Evolutionary conservation across 306 rosid species (phyloP).

Genomic region (Prunus davidiana): DNA sequence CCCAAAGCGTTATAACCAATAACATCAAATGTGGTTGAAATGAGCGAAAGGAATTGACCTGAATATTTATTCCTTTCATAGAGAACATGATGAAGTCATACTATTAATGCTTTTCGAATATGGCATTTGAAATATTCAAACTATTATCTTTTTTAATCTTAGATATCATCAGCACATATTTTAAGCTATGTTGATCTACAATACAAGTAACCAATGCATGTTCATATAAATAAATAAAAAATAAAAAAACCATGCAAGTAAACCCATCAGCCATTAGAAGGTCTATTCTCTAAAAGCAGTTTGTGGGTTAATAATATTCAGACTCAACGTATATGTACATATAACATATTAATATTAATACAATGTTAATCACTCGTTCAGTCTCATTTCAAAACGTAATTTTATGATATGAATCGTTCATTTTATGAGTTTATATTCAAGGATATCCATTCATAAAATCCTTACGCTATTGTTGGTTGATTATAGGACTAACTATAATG

Average conservation of each 20-base stretch:
- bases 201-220: slow-evolving; percentile 1
- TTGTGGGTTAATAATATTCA: neutral
- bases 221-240: neutral
- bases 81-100: neutral
- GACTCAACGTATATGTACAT: too few species aligned
- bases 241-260: neutral
- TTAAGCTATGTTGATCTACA: slow-evolving; percentile 3
- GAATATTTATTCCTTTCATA: slow-evolving; percentile 14
- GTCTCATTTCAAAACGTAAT: neutral
- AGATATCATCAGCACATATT: neutral
- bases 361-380: too few species aligned
- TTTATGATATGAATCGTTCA: too few species aligned
- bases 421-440: too few species aligned
- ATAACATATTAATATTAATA: too few species aligned
- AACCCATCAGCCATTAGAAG: neutral
- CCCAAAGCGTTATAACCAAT: neutral
- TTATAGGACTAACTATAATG: too few species aligned
- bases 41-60: slow-evolving; percentile 5
- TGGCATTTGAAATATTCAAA: neutral
- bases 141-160: neutral
- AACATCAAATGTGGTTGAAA: too few species aligned
- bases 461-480: too few species aligned
- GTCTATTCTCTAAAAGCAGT: neutral
- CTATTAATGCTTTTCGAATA: neutral
- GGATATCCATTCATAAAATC: too few species aligned